Evolutionary conservation across 805 yeast genomes (phyloP), one percentile per base, ranked within the genome.

Genomic region (Teunomyces panamensis): DNA sequence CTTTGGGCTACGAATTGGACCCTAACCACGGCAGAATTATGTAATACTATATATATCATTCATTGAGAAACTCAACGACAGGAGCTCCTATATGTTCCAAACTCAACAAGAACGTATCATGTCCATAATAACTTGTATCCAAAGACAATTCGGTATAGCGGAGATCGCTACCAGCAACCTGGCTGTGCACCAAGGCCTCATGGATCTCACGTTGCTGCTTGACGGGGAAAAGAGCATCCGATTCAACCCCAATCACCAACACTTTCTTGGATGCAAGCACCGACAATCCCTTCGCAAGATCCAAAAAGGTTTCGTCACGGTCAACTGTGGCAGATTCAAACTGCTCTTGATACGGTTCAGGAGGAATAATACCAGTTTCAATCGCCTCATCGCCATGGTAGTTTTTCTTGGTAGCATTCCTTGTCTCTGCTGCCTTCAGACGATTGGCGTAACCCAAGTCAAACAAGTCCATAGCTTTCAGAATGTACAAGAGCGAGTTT

Each of bases 391-490:
- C 52, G 24, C 11, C 17, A 5, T 36, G 33, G 32, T 28, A 44
- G 17, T 14, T 45, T 6, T 57, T 48, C 52, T 67, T 67, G 7
- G 80, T 69, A 49, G 65, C 69, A 11, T 43, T 24, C 53, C 86
- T 68, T 30, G 73, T 69, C 2, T 54, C 51, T 1, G 30, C 30
- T 1, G 88, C 86, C 45, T 68, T 66, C 0, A 56, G 37, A 52
- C 81, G 65, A 58, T 79, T 80, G 5, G 58, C 56, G 1, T 47
- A 44, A 4, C 96, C 86, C 56, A 91, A 68, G 62, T 91, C 97
- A 66, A 91, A 91, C 60, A 91, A 69, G 64, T 91, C 97, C 97
- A 91, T 91, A 1, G 96, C 96, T 65, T 91, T 91, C 51, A 91
- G 86, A 9, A 91, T 81, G 64, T 91, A 90, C 43, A 90, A 73